Evolutionary conservation across 2,329 filamentous ascomycete genomes (phyloP), one percentile per base, ranked within the genome.

Genomic region (Colletotrichum sp.): DNA sequence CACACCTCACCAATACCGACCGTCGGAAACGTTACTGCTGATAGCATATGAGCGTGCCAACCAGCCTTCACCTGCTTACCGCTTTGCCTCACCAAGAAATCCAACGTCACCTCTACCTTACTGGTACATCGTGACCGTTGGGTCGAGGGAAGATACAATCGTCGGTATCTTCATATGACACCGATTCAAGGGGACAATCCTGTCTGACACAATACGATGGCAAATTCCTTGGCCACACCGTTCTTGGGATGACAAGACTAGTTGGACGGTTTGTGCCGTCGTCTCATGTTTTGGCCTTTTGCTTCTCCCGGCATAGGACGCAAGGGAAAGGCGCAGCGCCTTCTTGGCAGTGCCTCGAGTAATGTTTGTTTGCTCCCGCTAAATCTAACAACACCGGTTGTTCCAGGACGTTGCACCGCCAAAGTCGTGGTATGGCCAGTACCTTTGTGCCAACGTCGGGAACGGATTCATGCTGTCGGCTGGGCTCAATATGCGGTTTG

Each of bases 291-390:
- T 36, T 67, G 52, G 9, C 28, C 26, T n/a, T 10, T 32, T 32
- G 36, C 28, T 16, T 70, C 32, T 49, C 30, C 26, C 55, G 57
- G 44, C 28, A 18, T 52, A 16, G 36, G 36, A 36, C 39, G 60
- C 52, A n/a, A 59, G 52, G 32, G 36, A 30, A 55, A 55, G 13
- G 26, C 30, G 63, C 32, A 24, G 49, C 30, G 26, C 62, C 21
- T 59, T 39, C 73, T 75, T 75, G 73, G 69, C 73, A 24, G 55
- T 67, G 39, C 69, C 18, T 72, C 67, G 59, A 63, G 32, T 8
- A 26, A 36, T 32, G 39, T 55, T 16, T 39, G 34, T 75, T 59
- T 67, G 55, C 36, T 36, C 21, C 52, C 28, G 55, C 34, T 32
- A 39, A n/a, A 28, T 55, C 26, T 15, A 21, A 34, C 30, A 21